Percentiles rank a stretch among this genome's conserved stretches.
Conservation (phyloP, 495 filamentous ascomycete species). For the Talaromyces wortmannii region DNA sequence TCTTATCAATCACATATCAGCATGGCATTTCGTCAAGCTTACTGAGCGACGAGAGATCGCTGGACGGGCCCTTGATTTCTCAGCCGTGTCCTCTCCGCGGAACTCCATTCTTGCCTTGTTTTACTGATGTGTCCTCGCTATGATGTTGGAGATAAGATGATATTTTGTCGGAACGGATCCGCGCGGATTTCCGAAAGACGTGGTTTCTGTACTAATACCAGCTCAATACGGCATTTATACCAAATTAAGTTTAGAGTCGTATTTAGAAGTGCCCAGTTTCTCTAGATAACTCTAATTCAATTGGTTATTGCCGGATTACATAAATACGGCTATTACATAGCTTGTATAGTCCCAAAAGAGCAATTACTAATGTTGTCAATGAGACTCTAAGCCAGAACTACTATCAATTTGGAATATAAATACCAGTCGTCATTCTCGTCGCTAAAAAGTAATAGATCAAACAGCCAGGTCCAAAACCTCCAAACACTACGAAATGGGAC, state of each 20-base stretch:
- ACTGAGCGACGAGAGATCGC: neutral
- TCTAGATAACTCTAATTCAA: no score
- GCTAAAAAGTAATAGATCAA: no score
- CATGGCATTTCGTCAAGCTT: neutral
- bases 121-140: no score
- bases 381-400: no score
- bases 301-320: no score
- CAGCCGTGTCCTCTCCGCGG: neutral
- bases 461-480: neutral
- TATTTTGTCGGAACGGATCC: neutral
- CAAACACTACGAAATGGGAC: constrained; percentile 7
- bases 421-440: no score
- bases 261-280: neutral
- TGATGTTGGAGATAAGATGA: neutral
- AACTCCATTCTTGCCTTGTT: neutral
- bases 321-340: no score
- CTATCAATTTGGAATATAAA: no score
- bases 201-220: no score
- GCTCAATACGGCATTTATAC: neutral
- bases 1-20: neutral
- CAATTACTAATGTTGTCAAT: no score
- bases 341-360: no score
- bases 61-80: neutral
- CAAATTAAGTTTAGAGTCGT: neutral
- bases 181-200: neutral